A percentile compares a stretch with the other conserved stretches of the same genome.
Evolutionary conservation across 2,329 filamentous ascomycete genomes (phyloP).

Genomic region (Endoconidiophora polonica): DNA sequence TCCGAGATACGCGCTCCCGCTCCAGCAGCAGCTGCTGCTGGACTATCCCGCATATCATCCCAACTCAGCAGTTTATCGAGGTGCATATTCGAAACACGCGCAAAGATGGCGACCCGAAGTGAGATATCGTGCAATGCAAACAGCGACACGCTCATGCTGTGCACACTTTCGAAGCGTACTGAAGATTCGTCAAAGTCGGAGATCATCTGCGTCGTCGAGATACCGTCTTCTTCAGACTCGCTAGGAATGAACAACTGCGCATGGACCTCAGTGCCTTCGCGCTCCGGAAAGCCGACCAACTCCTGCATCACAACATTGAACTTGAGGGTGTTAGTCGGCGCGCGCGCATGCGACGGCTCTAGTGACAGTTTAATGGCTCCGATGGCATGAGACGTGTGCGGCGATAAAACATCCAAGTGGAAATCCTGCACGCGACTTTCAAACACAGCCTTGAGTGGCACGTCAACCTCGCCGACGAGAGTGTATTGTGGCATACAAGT

Average conservation of each 20-base stretch:
- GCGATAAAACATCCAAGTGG: slow-evolving; percentile 73
- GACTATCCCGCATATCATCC: slow-evolving; percentile 89
- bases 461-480: slow-evolving; percentile 79
- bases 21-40: slow-evolving; percentile 16
- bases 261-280: slow-evolving; percentile 89
- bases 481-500: slow-evolving; percentile 84
- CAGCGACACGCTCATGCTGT: slow-evolving; percentile 88
- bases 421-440: slow-evolving; percentile 92
- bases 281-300: slow-evolving; percentile 81
- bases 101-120: slow-evolving; percentile 78
- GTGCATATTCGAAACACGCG: slow-evolving; percentile 81
- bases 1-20: slow-evolving; percentile 60
- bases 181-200: slow-evolving; percentile 84
- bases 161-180: slow-evolving; percentile 89
- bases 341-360: slow-evolving; percentile 84
- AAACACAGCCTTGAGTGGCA: slow-evolving; percentile 83
- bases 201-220: slow-evolving; percentile 91
- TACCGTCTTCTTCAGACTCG: slow-evolving; percentile 64
- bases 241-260: slow-evolving; percentile 93
- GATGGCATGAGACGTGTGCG: slow-evolving; percentile 78
- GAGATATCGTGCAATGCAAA: slow-evolving; percentile 52
- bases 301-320: slow-evolving; percentile 99
- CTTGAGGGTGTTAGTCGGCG: slow-evolving; percentile 80
- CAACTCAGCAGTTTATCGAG: slow-evolving; percentile 93
- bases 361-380: slow-evolving; percentile 82